Conservation (phyloP, 148 eudicot genomes). For the Rhododendron vialii region DNA sequence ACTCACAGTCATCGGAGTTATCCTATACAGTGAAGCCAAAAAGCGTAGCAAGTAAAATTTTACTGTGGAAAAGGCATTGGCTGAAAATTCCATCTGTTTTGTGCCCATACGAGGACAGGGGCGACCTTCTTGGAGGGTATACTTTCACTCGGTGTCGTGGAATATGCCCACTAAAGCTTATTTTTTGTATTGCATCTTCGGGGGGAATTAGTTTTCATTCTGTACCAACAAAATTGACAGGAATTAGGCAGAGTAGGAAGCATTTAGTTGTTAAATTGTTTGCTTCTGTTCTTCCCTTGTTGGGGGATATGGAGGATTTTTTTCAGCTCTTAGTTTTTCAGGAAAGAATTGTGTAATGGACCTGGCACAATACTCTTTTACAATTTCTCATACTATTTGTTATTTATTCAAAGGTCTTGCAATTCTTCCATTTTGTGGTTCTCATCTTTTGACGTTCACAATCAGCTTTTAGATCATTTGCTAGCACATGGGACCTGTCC, state of each 20-base stretch:
- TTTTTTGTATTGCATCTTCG: constrained; percentile 9
- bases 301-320: constrained; percentile 16
- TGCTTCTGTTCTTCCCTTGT: constrained; percentile 15
- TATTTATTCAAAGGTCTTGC: constrained; percentile 8
- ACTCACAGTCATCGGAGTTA: constrained; percentile 74
- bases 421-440: constrained; percentile 8
- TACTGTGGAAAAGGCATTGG: neutral
- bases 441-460: neutral
- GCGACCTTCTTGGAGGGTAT: constrained; percentile 18
- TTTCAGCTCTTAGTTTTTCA: constrained; percentile 24
- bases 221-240: constrained; percentile 18
- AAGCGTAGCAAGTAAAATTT: constrained; percentile 62
- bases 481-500: neutral
- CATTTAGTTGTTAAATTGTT: constrained; percentile 4
- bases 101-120: constrained; percentile 7
- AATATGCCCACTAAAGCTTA: constrained; percentile 16
- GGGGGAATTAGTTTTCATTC: constrained; percentile 23
- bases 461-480: neutral
- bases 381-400: constrained; percentile 16
- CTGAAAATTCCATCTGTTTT: constrained; percentile 9
- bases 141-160: neutral
- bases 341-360: constrained; percentile 29
- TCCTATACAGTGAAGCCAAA: constrained; percentile 84
- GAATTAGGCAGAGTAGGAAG: constrained; percentile 15
- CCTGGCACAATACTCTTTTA: constrained; percentile 18